Evolutionary conservation across 2,329 filamentous ascomycete genomes (phyloP).

Genomic region (Trichocomaceae sp.): DNA sequence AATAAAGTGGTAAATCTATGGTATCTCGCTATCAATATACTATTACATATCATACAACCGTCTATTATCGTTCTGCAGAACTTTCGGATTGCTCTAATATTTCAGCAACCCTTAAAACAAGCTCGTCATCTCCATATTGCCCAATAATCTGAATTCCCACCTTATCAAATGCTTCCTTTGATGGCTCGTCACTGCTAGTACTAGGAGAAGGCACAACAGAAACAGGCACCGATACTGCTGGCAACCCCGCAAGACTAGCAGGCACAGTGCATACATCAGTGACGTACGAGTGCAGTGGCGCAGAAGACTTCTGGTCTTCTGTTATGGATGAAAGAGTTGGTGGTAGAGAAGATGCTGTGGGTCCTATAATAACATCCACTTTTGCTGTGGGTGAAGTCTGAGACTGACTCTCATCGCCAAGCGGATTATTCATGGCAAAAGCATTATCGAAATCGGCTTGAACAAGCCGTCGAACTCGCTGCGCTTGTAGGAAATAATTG

Average conservation of each 20-base stretch:
- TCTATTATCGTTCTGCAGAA: neutral
- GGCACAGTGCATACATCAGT: slow-evolving; percentile 96
- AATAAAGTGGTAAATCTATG: neutral
- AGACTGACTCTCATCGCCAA: slow-evolving; percentile 32
- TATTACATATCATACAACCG: slow-evolving; percentile 2
- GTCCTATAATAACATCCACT: slow-evolving; percentile 81
- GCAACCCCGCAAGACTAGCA: slow-evolving; percentile 83
- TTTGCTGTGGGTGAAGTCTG: neutral
- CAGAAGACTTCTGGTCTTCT: slow-evolving; percentile 12
- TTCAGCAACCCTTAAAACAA: slow-evolving; percentile 35
- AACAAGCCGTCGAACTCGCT: slow-evolving; percentile 76
- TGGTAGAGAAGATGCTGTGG: slow-evolving; percentile 73
- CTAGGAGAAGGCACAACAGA: slow-evolving; percentile 23
- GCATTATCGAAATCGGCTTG: slow-evolving; percentile 78
- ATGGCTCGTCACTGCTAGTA: neutral
- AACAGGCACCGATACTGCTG: slow-evolving; percentile 76
- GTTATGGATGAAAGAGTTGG: slow-evolving; percentile 57
- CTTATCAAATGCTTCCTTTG: slow-evolving; percentile 15
- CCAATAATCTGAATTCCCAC: slow-evolving; percentile 43
- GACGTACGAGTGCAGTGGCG: slow-evolving; percentile 68
- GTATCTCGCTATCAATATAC: slow-evolving; percentile 3
- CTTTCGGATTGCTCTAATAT: slow-evolving; percentile 24
- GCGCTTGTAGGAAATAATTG: slow-evolving; percentile 94
- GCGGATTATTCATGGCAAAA: slow-evolving; percentile 64
- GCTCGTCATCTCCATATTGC: slow-evolving; percentile 42